Percentiles rank a stretch among this genome's conserved stretches.
phyloP scores from a whole-genome alignment of 2,329 filamentous ascomycete genomes.

The Lithohypha guttulata region DNA sequence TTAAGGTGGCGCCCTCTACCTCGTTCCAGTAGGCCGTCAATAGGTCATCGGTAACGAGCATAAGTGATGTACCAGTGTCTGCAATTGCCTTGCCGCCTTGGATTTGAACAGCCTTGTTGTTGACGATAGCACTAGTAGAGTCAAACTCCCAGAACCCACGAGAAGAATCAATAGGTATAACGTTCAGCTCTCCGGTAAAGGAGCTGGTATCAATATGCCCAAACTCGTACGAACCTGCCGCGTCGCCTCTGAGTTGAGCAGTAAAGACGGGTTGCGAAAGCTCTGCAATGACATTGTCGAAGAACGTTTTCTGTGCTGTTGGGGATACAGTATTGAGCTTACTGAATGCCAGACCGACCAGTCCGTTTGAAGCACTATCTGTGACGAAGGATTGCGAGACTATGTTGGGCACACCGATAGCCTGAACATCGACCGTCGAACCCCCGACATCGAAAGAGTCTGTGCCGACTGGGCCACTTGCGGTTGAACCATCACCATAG shows the following conservation, averaged over 20 bases:
- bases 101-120: slow-evolving; percentile 28
- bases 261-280: slow-evolving; percentile 61
- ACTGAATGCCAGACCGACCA: slow-evolving; percentile 58
- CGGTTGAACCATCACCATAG: slow-evolving; percentile 59
- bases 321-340: slow-evolving; percentile 55
- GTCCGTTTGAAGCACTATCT: slow-evolving; percentile 54
- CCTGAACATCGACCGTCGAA: slow-evolving; percentile 49
- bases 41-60: slow-evolving; percentile 50
- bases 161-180: slow-evolving; percentile 49
- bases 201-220: slow-evolving; percentile 56
- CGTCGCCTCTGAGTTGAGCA: slow-evolving; percentile 52
- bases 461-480: slow-evolving; percentile 52
- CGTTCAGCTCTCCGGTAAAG: slow-evolving; percentile 52
- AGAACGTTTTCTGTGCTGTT: slow-evolving; percentile 57
- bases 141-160: slow-evolving; percentile 61
- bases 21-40: slow-evolving; percentile 49
- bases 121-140: slow-evolving; percentile 47
- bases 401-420: slow-evolving; percentile 54
- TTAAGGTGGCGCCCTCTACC: slow-evolving; percentile 43
- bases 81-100: slow-evolving; percentile 42
- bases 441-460: slow-evolving; percentile 59
- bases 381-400: slow-evolving; percentile 49
- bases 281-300: slow-evolving; percentile 54
- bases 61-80: slow-evolving; percentile 59
- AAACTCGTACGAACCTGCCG: slow-evolving; percentile 60